Evolutionary conservation across 768 basidiomycete species (phyloP).

Genomic region (Suillus alpinus): DNA sequence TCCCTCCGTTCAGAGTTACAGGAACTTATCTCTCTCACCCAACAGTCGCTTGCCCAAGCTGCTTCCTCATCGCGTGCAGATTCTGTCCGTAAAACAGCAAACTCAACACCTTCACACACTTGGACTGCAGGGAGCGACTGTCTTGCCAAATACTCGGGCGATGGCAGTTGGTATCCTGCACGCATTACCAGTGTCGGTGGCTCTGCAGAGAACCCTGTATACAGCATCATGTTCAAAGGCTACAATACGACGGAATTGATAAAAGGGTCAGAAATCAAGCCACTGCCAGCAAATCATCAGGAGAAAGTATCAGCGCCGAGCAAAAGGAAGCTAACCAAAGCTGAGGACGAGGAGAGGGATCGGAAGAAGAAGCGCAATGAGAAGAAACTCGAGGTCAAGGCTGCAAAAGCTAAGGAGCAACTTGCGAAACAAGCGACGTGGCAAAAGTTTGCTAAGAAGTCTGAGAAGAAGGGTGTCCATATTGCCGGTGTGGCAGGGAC

Average conservation of each 20-base stretch:
- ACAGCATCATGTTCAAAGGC: constrained; percentile 87
- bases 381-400: constrained; percentile 83
- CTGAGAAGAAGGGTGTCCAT: constrained; percentile 87
- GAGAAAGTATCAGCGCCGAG: constrained; percentile 40
- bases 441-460: constrained; percentile 96
- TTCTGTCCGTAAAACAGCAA: constrained; percentile 50
- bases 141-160: constrained; percentile 80
- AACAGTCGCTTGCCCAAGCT: constrained; percentile 66
- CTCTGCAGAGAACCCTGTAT: constrained; percentile 76
- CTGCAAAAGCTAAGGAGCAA: constrained; percentile 88
- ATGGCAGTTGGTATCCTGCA: constrained; percentile 86
- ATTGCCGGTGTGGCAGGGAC: constrained; percentile 87
- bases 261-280: constrained; percentile 66
- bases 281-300: constrained; percentile 58
- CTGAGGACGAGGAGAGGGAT: constrained; percentile 85
- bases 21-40: constrained; percentile 80
- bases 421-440: constrained; percentile 78
- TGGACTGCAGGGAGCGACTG: constrained; percentile 85
- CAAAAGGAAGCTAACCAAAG: constrained; percentile 78
- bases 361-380: constrained; percentile 94
- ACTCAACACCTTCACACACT: constrained; percentile 48
- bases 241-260: constrained; percentile 91
- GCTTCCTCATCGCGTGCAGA: constrained; percentile 60
- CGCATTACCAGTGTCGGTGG: constrained; percentile 84
- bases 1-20: constrained; percentile 75